Evolutionary conservation across 108 stramenopile genomes (phyloP).

Genomic region (Hondaea fermentalgiana): DNA sequence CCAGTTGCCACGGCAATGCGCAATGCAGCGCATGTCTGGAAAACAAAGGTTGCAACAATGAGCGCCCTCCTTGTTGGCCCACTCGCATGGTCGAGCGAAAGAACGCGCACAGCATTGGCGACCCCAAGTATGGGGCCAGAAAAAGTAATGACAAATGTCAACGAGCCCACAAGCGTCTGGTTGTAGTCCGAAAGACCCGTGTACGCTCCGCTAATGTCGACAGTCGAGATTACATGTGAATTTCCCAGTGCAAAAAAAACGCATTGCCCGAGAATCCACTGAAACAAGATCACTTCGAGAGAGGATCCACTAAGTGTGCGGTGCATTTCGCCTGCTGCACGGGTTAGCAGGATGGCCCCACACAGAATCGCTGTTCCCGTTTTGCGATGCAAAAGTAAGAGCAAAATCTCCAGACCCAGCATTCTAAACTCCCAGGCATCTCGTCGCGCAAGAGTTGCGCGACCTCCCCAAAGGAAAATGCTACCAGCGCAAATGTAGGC

Average conservation of each 20-base stretch:
- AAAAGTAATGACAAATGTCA: not conserved
- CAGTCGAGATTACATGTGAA: not conserved
- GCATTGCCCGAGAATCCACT: slow-evolving; percentile 2
- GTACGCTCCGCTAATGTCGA: slow-evolving; percentile 11
- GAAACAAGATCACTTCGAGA: not conserved
- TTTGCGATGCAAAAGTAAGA: not conserved
- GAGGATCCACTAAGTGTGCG: not conserved
- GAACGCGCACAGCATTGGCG: not conserved
- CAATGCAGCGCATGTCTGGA: not conserved
- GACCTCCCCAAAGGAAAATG: not conserved
- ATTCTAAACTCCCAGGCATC: not conserved
- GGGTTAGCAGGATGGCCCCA: not conserved
- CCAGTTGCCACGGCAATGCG: not conserved
- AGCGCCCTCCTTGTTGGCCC: too few relatives aligned
- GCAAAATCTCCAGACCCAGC: not conserved
- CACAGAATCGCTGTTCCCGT: not conserved
- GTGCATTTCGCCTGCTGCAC: not conserved
- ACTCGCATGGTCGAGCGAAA: not conserved
- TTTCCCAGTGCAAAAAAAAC: not conserved
- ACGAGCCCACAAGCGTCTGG: not conserved
- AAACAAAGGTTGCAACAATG: not conserved
- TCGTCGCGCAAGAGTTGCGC: too few relatives aligned
- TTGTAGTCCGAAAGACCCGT: not conserved
- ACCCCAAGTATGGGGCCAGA: not conserved
- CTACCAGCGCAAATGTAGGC: not conserved